These are phyloP conservation scores for Backusella australiensis DNA, from an alignment of 192 early-diverging fungal genomes.

Conservation along the genomic window DNA sequence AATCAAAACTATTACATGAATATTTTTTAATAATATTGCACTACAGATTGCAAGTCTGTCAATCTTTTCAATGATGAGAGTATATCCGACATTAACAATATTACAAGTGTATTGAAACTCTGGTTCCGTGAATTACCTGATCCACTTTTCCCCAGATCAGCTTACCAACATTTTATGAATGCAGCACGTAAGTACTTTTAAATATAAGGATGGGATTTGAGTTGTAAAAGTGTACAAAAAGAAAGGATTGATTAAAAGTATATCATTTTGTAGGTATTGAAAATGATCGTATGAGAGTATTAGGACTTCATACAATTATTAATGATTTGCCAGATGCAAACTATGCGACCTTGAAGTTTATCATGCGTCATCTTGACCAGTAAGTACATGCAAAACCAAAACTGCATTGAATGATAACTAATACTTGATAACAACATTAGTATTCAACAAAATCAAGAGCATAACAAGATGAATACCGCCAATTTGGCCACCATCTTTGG, in stretches of 20 bases:
- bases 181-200: slow-evolving; percentile 57
- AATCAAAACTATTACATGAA: background rate
- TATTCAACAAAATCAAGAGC: slow-evolving; percentile 71
- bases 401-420: background rate
- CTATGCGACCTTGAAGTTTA: slow-evolving; percentile 76
- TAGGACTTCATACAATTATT: slow-evolving; percentile 70
- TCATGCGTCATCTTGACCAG: slow-evolving; percentile 82
- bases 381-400: slow-evolving; percentile 31
- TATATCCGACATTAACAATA: slow-evolving; percentile 75
- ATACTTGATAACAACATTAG: slow-evolving; percentile 32
- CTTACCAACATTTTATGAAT: slow-evolving; percentile 68
- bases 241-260: background rate
- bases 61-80: slow-evolving; percentile 61
- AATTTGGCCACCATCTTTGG: slow-evolving; percentile 95
- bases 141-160: slow-evolving; percentile 68
- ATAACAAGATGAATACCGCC: slow-evolving; percentile 84
- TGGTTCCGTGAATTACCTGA: slow-evolving; percentile 96
- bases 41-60: slow-evolving; percentile 58
- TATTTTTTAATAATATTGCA: background rate
- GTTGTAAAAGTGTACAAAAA: background rate
- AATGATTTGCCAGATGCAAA: slow-evolving; percentile 78
- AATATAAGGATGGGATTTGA: background rate
- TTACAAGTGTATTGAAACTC: slow-evolving; percentile 85
- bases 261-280: slow-evolving; percentile 47
- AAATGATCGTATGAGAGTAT: slow-evolving; percentile 60